These are phyloP conservation scores for Pichia sporocuriosa DNA, from an alignment of 805 yeast genomes.

Conservation along the genomic window DNA sequence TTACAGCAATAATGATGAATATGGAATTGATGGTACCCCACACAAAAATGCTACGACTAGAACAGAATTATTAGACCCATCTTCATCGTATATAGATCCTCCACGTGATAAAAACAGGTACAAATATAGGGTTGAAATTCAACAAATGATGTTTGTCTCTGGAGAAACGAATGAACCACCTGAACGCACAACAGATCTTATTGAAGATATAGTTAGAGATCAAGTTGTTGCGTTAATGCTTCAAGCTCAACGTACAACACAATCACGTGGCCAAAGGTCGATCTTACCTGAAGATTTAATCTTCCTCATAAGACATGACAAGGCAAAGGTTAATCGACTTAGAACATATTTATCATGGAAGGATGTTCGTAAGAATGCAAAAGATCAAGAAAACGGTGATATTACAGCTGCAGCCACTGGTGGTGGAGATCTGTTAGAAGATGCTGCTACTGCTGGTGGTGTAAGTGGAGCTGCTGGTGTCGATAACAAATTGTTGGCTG, in stretches of 20 bases:
- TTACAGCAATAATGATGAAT: background rate
- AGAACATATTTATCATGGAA: slow-evolving; percentile 94
- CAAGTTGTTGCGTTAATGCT: slow-evolving; percentile 82
- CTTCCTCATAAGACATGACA: slow-evolving; percentile 85
- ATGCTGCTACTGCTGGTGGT: slow-evolving; percentile 22
- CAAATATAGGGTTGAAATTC: slow-evolving; percentile 86
- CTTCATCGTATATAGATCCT: slow-evolving; percentile 1
- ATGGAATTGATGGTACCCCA: background rate
- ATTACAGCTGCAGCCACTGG: slow-evolving; percentile 22
- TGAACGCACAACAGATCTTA: slow-evolving; percentile 80
- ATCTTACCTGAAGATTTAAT: slow-evolving; percentile 91
- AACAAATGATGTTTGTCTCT: slow-evolving; percentile 97
- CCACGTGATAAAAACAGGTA: slow-evolving; percentile 38
- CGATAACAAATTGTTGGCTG: slow-evolving; percentile 38
- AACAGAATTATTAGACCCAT: too few species aligned
- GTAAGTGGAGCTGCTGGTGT: slow-evolving; percentile 30
- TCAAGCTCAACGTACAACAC: slow-evolving; percentile 74
- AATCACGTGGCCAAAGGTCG: slow-evolving; percentile 71
- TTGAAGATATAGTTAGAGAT: slow-evolving; percentile 91
- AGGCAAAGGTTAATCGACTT: slow-evolving; percentile 85
- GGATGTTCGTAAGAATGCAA: slow-evolving; percentile 80
- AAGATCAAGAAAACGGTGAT: slow-evolving; percentile 52
- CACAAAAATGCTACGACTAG: background rate
- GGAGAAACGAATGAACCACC: slow-evolving; percentile 97
- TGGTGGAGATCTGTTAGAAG: slow-evolving; percentile 31